phyloP scores from a whole-genome alignment of 2,329 filamentous ascomycete species.

The Dactylellina sp. region DNA sequence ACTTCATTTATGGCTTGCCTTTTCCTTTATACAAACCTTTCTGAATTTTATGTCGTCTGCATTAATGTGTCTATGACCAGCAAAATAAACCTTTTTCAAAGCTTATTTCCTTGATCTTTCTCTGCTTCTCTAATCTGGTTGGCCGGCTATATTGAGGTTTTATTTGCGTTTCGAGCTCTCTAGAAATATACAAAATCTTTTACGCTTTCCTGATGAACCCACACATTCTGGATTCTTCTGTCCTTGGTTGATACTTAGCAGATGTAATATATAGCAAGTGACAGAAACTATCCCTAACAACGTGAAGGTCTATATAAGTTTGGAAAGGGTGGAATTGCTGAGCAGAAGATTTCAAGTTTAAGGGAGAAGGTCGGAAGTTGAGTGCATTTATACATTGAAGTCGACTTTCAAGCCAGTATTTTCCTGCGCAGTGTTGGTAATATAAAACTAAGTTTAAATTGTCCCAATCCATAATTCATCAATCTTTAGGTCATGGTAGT shows the following conservation, averaged over 20 bases:
- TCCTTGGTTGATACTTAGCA: neutral
- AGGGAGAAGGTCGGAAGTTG: too few species aligned
- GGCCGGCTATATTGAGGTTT: slow-evolving; percentile 10
- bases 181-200: slow-evolving; percentile 22
- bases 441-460: too few species aligned
- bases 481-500: too few species aligned
- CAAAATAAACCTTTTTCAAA: neutral
- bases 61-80: slow-evolving; percentile 15
- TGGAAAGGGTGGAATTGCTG: too few species aligned
- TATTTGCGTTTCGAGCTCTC: slow-evolving; percentile 9
- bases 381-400: too few species aligned
- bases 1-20: neutral
- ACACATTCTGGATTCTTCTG: neutral
- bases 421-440: too few species aligned
- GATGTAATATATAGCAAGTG: slow-evolving; percentile 19
- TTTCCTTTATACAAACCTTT: neutral
- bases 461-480: too few species aligned
- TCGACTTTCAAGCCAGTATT: too few species aligned
- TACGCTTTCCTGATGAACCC: neutral
- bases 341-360: too few species aligned
- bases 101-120: neutral
- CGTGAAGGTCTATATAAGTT: too few species aligned
- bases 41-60: slow-evolving; percentile 1
- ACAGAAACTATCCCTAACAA: too few species aligned
- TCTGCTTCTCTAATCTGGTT: slow-evolving; percentile 9